These are phyloP conservation scores for Ophiostoma ips DNA, from an alignment of 2,329 filamentous ascomycete genomes.

Conservation along the genomic window DNA sequence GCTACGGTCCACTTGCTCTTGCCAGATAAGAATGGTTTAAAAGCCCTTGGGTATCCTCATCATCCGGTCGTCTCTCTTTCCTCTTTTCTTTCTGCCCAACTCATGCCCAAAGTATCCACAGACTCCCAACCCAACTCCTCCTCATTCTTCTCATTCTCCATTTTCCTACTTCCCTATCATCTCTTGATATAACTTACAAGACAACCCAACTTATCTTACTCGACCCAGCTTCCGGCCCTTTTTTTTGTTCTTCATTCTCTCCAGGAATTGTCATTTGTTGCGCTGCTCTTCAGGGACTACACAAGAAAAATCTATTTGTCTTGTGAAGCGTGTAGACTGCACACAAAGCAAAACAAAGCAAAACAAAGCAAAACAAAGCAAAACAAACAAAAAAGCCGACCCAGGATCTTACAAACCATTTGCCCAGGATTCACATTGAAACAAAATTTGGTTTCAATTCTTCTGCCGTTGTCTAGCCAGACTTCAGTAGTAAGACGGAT, in stretches of 20 bases:
- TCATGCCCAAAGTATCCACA: slow-evolving; percentile 18
- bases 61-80: not conserved
- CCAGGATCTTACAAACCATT: not conserved
- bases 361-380: too few species aligned
- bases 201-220: not conserved
- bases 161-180: not conserved
- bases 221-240: not conserved
- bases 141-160: not conserved
- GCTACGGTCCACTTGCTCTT: not conserved
- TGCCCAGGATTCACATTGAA: not conserved
- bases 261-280: not conserved
- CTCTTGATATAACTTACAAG: not conserved
- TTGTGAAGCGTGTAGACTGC: not conserved
- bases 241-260: not conserved
- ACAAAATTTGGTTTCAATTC: not conserved
- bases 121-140: not conserved
- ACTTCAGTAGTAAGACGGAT: not conserved
- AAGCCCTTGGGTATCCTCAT: not conserved
- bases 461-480: slow-evolving; percentile 2
- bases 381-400: not conserved
- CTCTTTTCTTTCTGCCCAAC: slow-evolving; percentile 18
- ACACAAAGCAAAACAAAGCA: too few species aligned
- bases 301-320: not conserved
- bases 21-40: not conserved
- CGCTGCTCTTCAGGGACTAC: too few species aligned